These are phyloP conservation scores for Penicillium psychrofluorescens DNA, from an alignment of 495 filamentous ascomycete genomes.

Conservation along the genomic window DNA sequence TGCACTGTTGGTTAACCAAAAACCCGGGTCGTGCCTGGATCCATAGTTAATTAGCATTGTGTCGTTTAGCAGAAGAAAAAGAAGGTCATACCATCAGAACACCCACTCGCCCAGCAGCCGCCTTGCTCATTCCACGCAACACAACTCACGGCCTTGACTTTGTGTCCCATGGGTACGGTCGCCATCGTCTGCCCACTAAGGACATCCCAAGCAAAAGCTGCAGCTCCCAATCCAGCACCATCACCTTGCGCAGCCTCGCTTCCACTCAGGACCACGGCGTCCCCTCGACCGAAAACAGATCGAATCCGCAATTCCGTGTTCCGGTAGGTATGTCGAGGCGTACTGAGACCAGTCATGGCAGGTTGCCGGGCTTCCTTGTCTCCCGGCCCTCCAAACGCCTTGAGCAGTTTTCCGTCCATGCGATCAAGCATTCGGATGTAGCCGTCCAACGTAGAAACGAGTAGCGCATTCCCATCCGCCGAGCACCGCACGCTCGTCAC, in stretches of 20 bases:
- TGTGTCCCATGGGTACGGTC: conserved; percentile 49
- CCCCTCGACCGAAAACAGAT: conserved; percentile 63
- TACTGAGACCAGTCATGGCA: not conserved
- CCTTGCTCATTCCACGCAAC: conserved; percentile 70
- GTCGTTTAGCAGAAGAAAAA: not conserved
- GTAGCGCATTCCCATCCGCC: conserved; percentile 60
- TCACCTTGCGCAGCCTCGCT: conserved; percentile 52
- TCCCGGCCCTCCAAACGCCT: conserved; percentile 52
- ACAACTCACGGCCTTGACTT: conserved; percentile 50
- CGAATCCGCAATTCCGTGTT: conserved; percentile 67
- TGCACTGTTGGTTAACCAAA: conserved; percentile 6
- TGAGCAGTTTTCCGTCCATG: conserved; percentile 61
- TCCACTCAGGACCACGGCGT: conserved; percentile 75
- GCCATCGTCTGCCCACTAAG: conserved; percentile 62
- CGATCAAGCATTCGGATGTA: conserved; percentile 78
- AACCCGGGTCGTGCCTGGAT: conserved; percentile 17
- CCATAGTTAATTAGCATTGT: not conserved
- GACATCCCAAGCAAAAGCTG: conserved; percentile 84
- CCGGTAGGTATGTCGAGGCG: conserved; percentile 30
- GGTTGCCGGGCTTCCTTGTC: conserved; percentile 18
- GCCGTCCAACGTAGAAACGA: conserved; percentile 72
- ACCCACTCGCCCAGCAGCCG: conserved; percentile 58
- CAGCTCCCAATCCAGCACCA: conserved; percentile 44
- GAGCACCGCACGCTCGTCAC: conserved; percentile 65
- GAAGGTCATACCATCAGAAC: conserved; percentile 45